Base-by-base conservation (phyloP, 257 asterid species). In the Solanum sejunctum region DNA sequence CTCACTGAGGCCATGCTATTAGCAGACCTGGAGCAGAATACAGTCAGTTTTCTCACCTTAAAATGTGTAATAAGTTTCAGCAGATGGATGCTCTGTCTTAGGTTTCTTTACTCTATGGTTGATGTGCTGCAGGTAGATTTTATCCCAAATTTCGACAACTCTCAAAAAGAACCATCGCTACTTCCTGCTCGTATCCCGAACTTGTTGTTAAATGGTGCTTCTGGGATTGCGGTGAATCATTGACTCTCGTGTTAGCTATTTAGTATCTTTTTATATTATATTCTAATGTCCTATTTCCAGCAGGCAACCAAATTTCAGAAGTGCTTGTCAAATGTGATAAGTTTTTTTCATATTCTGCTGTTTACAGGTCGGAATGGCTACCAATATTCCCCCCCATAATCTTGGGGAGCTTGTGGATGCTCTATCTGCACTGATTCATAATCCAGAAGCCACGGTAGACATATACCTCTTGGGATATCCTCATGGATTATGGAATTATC, bases 361-460 rank as follows among this genome's bases (percentile, higher is more conserved):
- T 86, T 85, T 87, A 84, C 92, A 97, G 99, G 99, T 97, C 64
- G 98, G 99, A 75, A 97, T 97, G 99, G 99, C 99, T 18, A 97
- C 99, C 87, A 97, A 95, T 90, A 94, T 95, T 85, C 99, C 99
- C 60, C 99, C 99, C 21, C 99, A 97, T 88, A 97, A 95, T 92
- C 98, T 97, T 80, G 99, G 94, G 90, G 99, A 95, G 93, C 91
- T 97, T 83, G 98, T 97, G 83, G 99, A 97, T 88, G 99, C 96
- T 52, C 90, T 97, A 69, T 91, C 94, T 23, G 97, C 93, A 58
- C 83, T 95, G 91, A 97, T 97, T 91, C 98, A 87, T 89, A 94
- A 97, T 89, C 98, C 99, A 41, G 98, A 97, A 86, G 98, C 98
- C 45, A 95, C 98, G 95, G 98, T 97, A 95, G 84, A 23, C 10